phyloP scores from a whole-genome alignment of 352 stramenopile genomes.

The Pelagophyceae sp. region DNA sequence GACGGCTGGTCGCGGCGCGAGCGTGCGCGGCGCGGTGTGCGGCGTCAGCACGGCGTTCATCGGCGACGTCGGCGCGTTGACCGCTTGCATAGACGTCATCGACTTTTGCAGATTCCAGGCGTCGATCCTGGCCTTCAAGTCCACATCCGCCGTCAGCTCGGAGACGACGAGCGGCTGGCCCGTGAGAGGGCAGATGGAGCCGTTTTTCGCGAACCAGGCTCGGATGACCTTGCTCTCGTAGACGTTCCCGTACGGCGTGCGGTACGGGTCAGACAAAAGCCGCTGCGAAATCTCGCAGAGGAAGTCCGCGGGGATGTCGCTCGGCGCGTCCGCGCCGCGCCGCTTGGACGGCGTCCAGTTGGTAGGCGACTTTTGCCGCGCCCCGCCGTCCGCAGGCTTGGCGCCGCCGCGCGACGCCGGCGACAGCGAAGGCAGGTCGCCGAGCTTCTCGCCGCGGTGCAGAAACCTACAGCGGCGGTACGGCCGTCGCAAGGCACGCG shows the following conservation, averaged over 20 bases:
- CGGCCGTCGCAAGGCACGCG: no score
- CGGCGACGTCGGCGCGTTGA: neutral
- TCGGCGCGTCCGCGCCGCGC: conserved; percentile 18
- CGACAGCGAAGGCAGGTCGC: conserved; percentile 26
- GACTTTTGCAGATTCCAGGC: conserved; percentile 9
- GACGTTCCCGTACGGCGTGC: conserved; percentile 31
- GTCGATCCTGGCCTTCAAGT: conserved; percentile 10
- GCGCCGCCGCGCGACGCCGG: no score
- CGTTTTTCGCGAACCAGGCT: conserved; percentile 35
- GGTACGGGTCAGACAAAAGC: conserved; percentile 24
- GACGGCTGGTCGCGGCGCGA: no score
- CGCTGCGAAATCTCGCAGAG: conserved; percentile 26
- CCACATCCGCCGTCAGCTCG: conserved; percentile 20
- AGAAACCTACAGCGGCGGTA: no score
- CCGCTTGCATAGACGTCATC: neutral
- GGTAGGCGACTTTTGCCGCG: neutral
- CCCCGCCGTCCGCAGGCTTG: no score
- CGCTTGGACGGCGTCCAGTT: no score
- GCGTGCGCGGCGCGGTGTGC: neutral
- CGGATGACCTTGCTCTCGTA: conserved; percentile 25
- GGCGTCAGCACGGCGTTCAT: neutral
- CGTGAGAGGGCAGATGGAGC: conserved; percentile 36
- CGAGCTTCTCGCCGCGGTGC: conserved; percentile 27
- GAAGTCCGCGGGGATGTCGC: conserved; percentile 19
- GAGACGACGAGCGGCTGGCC: conserved; percentile 33